phyloP scores from a whole-genome alignment of 495 filamentous ascomycete genomes.

The Xylaria venustula region DNA sequence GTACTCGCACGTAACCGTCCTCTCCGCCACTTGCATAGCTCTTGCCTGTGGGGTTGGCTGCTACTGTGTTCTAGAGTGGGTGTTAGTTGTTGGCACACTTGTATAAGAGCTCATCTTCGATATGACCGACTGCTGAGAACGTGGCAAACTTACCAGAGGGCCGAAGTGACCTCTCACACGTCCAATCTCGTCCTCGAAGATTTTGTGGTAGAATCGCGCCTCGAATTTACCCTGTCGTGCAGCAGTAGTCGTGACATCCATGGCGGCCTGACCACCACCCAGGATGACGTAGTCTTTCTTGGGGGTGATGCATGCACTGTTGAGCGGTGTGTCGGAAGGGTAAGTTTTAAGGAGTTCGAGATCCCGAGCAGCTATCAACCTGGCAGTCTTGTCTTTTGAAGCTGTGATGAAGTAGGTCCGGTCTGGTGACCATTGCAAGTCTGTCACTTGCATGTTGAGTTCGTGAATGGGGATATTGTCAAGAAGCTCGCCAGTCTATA shows the following conservation, averaged over 20 bases:
- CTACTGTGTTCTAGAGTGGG: conserved; percentile 55
- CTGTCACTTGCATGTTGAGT: conserved; percentile 77
- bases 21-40: conserved; percentile 93
- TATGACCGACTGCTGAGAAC: neutral
- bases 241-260: conserved; percentile 97
- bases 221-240: conserved; percentile 97
- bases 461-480: conserved; percentile 81
- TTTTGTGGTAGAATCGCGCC: conserved; percentile 97
- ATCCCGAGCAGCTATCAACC: conserved; percentile 77
- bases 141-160: conserved; percentile 67
- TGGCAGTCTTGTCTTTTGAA: conserved; percentile 92
- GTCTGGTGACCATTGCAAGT: conserved; percentile 92
- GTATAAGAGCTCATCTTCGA: neutral
- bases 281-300: conserved; percentile 97
- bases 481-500: conserved; percentile 74
- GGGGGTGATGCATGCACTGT: conserved; percentile 87
- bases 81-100: neutral
- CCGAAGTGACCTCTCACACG: conserved; percentile 96
- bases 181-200: conserved; percentile 98
- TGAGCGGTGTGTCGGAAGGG: conserved; percentile 89
- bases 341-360: conserved; percentile 94
- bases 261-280: conserved; percentile 95
- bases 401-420: conserved; percentile 97
- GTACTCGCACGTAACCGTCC: conserved; percentile 97
- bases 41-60: conserved; percentile 83